Conservation (phyloP, 805 yeast genomes). For the Lipomyces yamadae region DNA sequence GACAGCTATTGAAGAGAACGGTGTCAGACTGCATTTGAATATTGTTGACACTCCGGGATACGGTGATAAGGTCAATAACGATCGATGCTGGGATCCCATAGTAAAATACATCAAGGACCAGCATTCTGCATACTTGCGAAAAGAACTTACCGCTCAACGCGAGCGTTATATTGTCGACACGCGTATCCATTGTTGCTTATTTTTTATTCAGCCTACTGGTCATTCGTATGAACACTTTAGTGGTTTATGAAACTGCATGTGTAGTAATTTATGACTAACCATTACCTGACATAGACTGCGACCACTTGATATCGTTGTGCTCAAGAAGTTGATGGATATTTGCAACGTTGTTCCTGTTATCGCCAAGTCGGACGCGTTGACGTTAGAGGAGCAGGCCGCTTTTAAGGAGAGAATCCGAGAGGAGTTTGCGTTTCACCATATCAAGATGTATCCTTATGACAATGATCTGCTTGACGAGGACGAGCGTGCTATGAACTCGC, state of each 20-base stretch:
- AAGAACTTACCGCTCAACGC: conserved; percentile 84
- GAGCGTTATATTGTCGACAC: conserved; percentile 75
- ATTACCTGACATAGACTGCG: conserved; percentile 60
- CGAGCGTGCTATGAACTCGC: conserved; percentile 54
- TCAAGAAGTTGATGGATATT: conserved; percentile 83
- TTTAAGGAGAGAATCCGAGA: conserved; percentile 70
- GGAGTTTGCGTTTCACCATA: conserved; percentile 72
- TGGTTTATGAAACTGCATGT: background rate
- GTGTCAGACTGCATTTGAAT: conserved; percentile 81
- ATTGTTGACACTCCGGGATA: conserved; percentile 97
- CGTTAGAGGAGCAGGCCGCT: conserved; percentile 77
- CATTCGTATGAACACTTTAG: conserved; percentile 43
- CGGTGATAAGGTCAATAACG: conserved; percentile 85
- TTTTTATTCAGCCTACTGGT: conserved; percentile 88
- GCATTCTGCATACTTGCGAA: conserved; percentile 86
- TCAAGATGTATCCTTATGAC: conserved; percentile 75
- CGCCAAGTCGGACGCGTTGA: conserved; percentile 90
- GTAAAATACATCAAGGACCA: conserved; percentile 86
- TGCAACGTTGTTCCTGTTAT: conserved; percentile 94
- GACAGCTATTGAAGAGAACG: conserved; percentile 71
- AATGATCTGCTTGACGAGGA: conserved; percentile 59
- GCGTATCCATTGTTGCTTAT: conserved; percentile 90
- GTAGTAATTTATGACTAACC: background rate
- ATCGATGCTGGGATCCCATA: conserved; percentile 85
- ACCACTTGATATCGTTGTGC: conserved; percentile 78